phyloP scores from a whole-genome alignment of 129 eudicot species.

The Tanacetum coccineum region DNA sequence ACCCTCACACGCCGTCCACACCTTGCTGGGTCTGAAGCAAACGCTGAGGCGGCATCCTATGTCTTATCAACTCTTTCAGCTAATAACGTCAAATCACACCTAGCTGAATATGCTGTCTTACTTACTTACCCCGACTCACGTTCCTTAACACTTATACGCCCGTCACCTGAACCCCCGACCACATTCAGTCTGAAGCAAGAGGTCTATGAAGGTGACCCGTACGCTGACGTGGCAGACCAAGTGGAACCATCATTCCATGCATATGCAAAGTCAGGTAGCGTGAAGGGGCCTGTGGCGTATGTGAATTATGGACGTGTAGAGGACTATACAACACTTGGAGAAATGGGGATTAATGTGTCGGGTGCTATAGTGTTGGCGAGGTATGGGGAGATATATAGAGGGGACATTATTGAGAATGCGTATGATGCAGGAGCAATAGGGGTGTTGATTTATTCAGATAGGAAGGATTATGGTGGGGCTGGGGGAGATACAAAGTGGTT shows the following conservation, averaged over 20 bases:
- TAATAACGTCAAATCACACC: conserved; percentile 46
- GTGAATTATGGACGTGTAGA: conserved; percentile 81
- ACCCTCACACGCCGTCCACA: conserved; percentile 76
- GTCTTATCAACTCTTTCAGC: conserved; percentile 61
- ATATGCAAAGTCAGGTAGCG: conserved; percentile 63
- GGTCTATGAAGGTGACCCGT: conserved; percentile 54
- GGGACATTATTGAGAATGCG: conserved; percentile 72
- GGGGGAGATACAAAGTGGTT: conserved; percentile 53
- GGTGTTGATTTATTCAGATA: conserved; percentile 57
- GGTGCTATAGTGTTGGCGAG: conserved; percentile 56
- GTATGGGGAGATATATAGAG: conserved; percentile 65
- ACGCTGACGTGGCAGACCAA: conserved; percentile 50
- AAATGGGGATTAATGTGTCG: conserved; percentile 43
- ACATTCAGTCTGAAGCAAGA: conserved; percentile 48
- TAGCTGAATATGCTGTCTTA: conserved; percentile 43
- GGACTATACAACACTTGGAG: conserved; percentile 37
- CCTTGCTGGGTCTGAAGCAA: conserved; percentile 71
- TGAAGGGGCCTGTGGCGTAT: conserved; percentile 52
- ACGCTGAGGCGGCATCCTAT: conserved; percentile 62
- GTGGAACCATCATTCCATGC: conserved; percentile 77
- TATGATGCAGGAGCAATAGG: conserved; percentile 61
- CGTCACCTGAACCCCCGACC: conserved; percentile 32
- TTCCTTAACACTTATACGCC: conserved; percentile 40
- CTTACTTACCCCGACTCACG: conserved; percentile 64
- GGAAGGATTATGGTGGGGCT: conserved; percentile 76